Base-by-base conservation (phyloP, 208 protist species). In the Wallacemonas sp. region DNA sequence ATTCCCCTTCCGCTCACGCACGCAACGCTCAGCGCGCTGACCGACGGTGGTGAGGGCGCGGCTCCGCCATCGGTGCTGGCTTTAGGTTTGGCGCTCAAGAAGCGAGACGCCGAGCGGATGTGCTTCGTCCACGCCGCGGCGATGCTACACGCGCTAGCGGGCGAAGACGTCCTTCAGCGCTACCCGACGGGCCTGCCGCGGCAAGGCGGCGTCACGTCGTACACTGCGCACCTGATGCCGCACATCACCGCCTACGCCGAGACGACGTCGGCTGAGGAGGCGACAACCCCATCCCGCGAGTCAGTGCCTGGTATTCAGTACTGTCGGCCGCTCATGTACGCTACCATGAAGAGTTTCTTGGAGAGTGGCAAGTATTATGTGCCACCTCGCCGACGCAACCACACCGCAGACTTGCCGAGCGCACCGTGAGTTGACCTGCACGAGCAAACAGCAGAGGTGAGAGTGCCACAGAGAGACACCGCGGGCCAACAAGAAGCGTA, bases 111-210 rank as follows among this genome's bases (percentile, higher is more conserved):
- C 1, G 81, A 89, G 50, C 70, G 89, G 9, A 69, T 75, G 39
- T 95, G 89, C 65, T 93, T 77, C 66, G 4, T 95, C 5, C 89
- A 95, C 70, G 89, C 89, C 34, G 86, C 81, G 2, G 67, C 78
- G 27, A 38, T 95, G 24, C 70, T 95, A 10, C 66, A 63, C 12
- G 41, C 78, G 17, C 36, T 26, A 1, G 52, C 71, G 32, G 85
- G 76, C 29, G 63, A 82, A 27, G 88, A 94, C 53, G 81, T 93
- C 2, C 27, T 91, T 29, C 17, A 33, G 29, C 59, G 67, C 19
- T 83, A 84, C 34, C 68, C 71, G 21, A 58, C 60, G 4, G 75
- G 76, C 12, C 70, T 85, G 29, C 79, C 87, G n/a, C 82, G 83
- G 1, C 38, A 62, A 34, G 59, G 71, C 27, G 12, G 15, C 4